Conservation (phyloP, 2,329 filamentous ascomycete species). For the Plenodomus tracheiphilus region DNA sequence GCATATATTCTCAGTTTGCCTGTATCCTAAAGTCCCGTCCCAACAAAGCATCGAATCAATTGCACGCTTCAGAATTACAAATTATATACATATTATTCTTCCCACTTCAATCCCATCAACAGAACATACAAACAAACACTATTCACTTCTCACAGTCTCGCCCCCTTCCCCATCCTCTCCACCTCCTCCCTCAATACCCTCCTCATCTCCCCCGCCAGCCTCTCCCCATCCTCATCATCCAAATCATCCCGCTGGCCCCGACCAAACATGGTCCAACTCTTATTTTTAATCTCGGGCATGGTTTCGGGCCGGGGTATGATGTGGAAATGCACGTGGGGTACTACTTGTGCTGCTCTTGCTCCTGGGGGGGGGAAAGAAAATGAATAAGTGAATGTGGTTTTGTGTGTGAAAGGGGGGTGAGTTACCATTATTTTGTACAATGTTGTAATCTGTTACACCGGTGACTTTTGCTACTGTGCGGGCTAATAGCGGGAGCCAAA, state of each 20-base stretch:
- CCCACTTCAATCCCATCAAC: no score
- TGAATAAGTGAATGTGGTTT: not conserved
- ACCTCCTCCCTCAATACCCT: conserved; percentile 46
- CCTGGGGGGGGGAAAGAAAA: conserved; percentile 49
- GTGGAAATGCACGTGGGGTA: conserved; percentile 93
- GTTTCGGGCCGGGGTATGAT: conserved; percentile 77
- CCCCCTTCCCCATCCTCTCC: conserved; percentile 16
- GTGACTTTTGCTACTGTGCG: conserved; percentile 70
- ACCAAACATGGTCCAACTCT: conserved; percentile 83
- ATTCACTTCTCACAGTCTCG: no score
- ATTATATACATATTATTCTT: no score
- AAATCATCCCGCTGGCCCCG: conserved; percentile 71
- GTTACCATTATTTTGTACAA: conserved; percentile 89
- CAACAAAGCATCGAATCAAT: no score
- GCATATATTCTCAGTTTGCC: no score
- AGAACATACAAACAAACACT: no score
- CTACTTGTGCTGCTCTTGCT: conserved; percentile 84
- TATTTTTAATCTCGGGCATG: conserved; percentile 55
- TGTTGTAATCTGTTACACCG: conserved; percentile 84
- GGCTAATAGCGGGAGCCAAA: conserved; percentile 71
- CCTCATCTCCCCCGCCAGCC: conserved; percentile 58
- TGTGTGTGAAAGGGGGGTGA: not conserved
- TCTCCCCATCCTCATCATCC: conserved; percentile 72
- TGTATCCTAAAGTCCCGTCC: no score
- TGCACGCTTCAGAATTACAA: no score